Evolutionary conservation across 1,284 basidiomycete genomes (phyloP), one percentile per base, ranked within the genome.

Genomic region (Sporisorium graminicola): DNA sequence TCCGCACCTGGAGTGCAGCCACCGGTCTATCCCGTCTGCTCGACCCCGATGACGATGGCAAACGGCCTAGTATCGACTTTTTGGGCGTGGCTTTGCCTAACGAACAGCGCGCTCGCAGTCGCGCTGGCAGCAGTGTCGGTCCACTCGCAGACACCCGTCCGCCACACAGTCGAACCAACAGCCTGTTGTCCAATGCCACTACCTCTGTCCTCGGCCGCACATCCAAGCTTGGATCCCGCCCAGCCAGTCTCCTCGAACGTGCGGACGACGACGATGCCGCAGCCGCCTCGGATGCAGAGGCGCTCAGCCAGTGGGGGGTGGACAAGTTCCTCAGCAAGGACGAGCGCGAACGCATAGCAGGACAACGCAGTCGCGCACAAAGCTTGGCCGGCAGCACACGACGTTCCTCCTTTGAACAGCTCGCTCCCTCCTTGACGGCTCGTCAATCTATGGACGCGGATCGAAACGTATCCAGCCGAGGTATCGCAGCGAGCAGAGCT

Each of bases 251-350:
- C 16, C 46, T 79, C 8, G 54, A 14, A 20, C 46, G 29, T 13
- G 33, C 22, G 12, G 61, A 18, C 5, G 59, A n/a, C 14, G 54
- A 46, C 2, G 53, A 49, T 27, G 64, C 64, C 31, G 64, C 68
- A 3, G 62, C 49, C 16, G 62, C 35, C 10, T 35, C 52, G 13
- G 65, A 67, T n/a, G 73, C 56, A 10, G 70, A 77, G 16, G 79
- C 58, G 0, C 65, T 82, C 33, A 72, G 61, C 47, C 77, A 70
- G 5, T 82, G 81, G 81, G 80, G 80, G 0, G 73, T 82, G 31
- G 81, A 82, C 52, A 82, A 81, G 58, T 82, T 81, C 51, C 72
- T 82, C 40, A 76, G 66, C 56, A 67, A 61, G 37, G 80, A 81
- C 18, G 77, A 74, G 29, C 56, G 65, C 27, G 77, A 79, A 5